Percentiles rank a stretch among this genome's conserved stretches.
Conservation (phyloP, 176 grass and related monocot genomes). For the Stipa capillata region DNA sequence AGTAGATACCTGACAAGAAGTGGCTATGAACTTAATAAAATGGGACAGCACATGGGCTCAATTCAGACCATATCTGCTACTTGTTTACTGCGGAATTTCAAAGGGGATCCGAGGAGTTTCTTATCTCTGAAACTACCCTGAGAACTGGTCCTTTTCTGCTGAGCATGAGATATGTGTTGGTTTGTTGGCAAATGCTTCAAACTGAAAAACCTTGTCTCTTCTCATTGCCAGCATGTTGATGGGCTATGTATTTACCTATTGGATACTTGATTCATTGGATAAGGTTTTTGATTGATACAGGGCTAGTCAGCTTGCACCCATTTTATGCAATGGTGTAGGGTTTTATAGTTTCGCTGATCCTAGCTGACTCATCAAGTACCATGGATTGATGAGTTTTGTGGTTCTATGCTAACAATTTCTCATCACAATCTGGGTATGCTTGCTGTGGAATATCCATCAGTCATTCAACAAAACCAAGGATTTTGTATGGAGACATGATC, state of each 20-base stretch:
- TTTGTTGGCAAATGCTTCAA: conserved; percentile 37
- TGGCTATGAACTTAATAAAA: conserved; percentile 26
- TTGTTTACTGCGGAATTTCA: conserved; percentile 21
- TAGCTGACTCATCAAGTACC: conserved; percentile 35
- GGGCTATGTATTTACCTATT: conserved; percentile 27
- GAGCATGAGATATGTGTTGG: conserved; percentile 8
- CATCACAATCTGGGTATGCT: conserved; percentile 34
- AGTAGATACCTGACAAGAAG: conserved; percentile 38
- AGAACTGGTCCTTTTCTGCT: conserved; percentile 12
- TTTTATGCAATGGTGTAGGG: conserved; percentile 32
- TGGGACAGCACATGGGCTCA: conserved; percentile 18
- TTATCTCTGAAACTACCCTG: conserved; percentile 18
- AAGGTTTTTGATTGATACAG: conserved; percentile 20
- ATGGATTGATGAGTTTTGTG: conserved; percentile 30
- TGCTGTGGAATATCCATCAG: conserved; percentile 64
- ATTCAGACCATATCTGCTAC: conserved; percentile 21
- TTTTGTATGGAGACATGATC: conserved; percentile 73
- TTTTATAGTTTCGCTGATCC: conserved; percentile 35
- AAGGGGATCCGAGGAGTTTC: conserved; percentile 17
- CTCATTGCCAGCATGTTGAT: conserved; percentile 32
- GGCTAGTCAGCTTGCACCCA: conserved; percentile 26
- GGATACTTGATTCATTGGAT: conserved; percentile 36
- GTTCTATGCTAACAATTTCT: conserved; percentile 49
- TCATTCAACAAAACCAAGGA: conserved; percentile 86
- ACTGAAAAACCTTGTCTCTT: conserved; percentile 36